Conservation (phyloP, 345 rosid genomes). For the Psidium friedrichsthalianum region DNA sequence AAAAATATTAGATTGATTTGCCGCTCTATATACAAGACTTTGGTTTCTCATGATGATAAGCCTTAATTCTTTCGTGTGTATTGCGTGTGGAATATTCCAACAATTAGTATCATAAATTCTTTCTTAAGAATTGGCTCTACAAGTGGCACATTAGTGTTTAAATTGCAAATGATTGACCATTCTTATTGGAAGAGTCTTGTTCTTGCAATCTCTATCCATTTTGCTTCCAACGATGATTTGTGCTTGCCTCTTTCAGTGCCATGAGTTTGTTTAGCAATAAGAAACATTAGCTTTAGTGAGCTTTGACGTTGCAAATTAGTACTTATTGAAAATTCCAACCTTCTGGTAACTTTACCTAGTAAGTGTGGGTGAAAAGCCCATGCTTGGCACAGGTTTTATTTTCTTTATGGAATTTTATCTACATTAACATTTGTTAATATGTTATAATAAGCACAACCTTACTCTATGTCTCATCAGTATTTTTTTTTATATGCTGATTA, state of each 20-base stretch:
- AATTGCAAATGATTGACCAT: background rate
- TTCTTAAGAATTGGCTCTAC: background rate
- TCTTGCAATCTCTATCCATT: background rate
- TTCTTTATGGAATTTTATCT: background rate
- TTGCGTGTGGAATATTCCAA: background rate
- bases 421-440: background rate
- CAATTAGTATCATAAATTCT: background rate
- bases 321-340: background rate
- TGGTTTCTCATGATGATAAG: background rate
- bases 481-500: background rate
- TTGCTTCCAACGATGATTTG: background rate
- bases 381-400: background rate
- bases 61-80: background rate
- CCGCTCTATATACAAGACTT: background rate
- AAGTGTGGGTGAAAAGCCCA: background rate
- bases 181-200: background rate
- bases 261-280: background rate
- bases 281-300: background rate
- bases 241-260: background rate
- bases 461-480: fast-evolving
- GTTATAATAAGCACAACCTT: fast-evolving
- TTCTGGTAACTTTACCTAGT: background rate
- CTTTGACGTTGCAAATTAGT: background rate
- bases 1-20: background rate
- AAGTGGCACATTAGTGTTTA: background rate